Evolutionary conservation across 345 rosid genomes (phyloP), one percentile per base, ranked within the genome.

Genomic region (Adansonia digitata): DNA sequence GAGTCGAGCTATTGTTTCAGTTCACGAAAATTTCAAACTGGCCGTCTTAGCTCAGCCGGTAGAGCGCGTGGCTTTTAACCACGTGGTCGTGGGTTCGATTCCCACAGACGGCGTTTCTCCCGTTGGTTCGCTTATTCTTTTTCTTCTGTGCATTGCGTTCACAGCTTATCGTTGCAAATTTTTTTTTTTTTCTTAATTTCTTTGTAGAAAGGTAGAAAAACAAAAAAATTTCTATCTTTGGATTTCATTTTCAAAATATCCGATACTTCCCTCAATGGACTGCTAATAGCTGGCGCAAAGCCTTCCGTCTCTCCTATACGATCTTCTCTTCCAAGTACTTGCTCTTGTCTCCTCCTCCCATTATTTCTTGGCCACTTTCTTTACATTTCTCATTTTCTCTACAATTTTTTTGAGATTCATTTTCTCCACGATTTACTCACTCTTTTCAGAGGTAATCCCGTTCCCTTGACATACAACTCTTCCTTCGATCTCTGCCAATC

Each of bases 61-160:
- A 83, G 91, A 88, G 91, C 89, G 85, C 89, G 85, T 86, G 90
- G 86, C 89, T 88, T 86, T 86, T 88, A 86, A 88, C 87, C 88
- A 81, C 80, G 85, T 88, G 94, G 92, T 75, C 88, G 89, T 84
- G 91, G 89, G 86, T 86, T 86, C 85, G 84, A 88, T 86, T 84
- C 86, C 89, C 90, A 85, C 87, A 83, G 85, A 83, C 84, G 83
- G 87, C 84, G 87, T 0, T 11, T n/a, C n/a, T n/a, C n/a, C n/a
- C n/a, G n/a, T n/a, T n/a, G n/a, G n/a, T n/a, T n/a, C n/a, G n/a
- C n/a, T n/a, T n/a, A n/a, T n/a, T n/a, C n/a, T n/a, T n/a, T n/a
- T n/a, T 31, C 3, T 31, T 31, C 3, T 31, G 3, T 31, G 34
- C 34, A 31, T 31, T 31, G 27, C 35, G 35, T 5, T 13, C n/a